Percentiles rank a stretch among this genome's conserved stretches.
These are phyloP conservation scores for Candida gorgasii DNA, from an alignment of 805 yeast species.

Conservation along the genomic window DNA sequence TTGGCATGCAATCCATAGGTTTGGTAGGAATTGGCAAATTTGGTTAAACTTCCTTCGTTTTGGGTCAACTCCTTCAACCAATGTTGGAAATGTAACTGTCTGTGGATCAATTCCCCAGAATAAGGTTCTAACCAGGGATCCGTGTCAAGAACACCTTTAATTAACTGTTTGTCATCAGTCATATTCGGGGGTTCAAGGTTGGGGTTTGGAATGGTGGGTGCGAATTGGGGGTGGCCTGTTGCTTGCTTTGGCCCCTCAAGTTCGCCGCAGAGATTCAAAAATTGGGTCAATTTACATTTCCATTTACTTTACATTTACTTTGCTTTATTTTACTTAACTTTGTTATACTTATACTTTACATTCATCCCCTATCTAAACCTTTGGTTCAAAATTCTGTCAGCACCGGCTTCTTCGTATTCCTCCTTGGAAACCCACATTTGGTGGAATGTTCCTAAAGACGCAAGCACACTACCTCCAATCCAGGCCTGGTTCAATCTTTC, in stretches of 20 bases:
- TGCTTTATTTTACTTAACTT: too few relatives aligned
- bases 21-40: constrained; percentile 77
- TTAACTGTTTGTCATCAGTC: constrained; percentile 9
- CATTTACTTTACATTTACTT: too few relatives aligned
- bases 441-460: constrained; percentile 91
- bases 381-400: constrained; percentile 73
- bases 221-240: background rate
- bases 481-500: constrained; percentile 84
- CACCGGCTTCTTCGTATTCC: constrained; percentile 88
- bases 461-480: constrained; percentile 89
- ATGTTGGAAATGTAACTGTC: constrained; percentile 65
- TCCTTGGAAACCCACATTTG: constrained; percentile 90
- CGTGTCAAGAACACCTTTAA: constrained; percentile 62
- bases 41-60: constrained; percentile 55
- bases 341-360: too few relatives aligned
- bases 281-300: too few relatives aligned
- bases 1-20: constrained; percentile 75
- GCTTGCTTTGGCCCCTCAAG: too few relatives aligned
- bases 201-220: too few relatives aligned
- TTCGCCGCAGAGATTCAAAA: too few relatives aligned
- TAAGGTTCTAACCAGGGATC: constrained; percentile 91
- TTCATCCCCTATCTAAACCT: constrained; percentile 78
- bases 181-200: background rate
- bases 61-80: constrained; percentile 59
- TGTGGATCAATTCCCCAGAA: constrained; percentile 61